Conservation (phyloP, 805 yeast species). For the Diddensiella santjacobensis region DNA sequence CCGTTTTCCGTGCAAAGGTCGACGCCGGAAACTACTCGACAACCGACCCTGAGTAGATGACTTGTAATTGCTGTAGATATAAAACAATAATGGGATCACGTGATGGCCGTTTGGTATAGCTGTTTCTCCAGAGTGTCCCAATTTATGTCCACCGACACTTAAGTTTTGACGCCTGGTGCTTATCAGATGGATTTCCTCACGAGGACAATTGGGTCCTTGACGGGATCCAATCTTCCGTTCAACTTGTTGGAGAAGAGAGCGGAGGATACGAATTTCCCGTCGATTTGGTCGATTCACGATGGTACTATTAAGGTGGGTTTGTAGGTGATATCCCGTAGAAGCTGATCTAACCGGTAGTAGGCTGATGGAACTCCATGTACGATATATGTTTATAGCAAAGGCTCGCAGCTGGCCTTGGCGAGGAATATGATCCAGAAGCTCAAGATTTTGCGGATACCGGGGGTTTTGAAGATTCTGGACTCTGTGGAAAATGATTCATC, state of each 20-base stretch:
- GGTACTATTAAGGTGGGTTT: slow-evolving; percentile 44
- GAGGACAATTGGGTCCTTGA: slow-evolving; percentile 27
- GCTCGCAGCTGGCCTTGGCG: slow-evolving; percentile 38
- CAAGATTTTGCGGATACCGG: slow-evolving; percentile 64
- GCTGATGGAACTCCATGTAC: slow-evolving; percentile 52
- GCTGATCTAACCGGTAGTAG: slow-evolving; percentile 27
- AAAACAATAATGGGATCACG: too few species aligned
- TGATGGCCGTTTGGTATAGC: too few species aligned
- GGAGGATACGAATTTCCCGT: slow-evolving; percentile 32
- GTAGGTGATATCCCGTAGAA: neutral
- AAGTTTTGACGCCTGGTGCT: neutral
- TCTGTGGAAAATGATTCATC: slow-evolving; percentile 56
- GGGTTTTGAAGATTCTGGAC: slow-evolving; percentile 59
- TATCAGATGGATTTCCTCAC: slow-evolving; percentile 32
- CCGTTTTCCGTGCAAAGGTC: slow-evolving; percentile 65
- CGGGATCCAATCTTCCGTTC: slow-evolving; percentile 31
- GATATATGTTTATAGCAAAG: slow-evolving; percentile 59
- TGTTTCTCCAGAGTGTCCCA: too few species aligned
- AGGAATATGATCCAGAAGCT: slow-evolving; percentile 44
- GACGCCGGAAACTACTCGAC: slow-evolving; percentile 47
- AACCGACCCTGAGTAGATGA: slow-evolving; percentile 18
- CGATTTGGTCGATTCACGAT: slow-evolving; percentile 61
- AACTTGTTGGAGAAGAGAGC: slow-evolving; percentile 26
- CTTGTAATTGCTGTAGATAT: slow-evolving; percentile 1
- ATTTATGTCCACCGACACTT: too few species aligned